Percentiles rank a stretch among this genome's conserved stretches.
These are phyloP conservation scores for Mycosphaerella sp. DNA, from an alignment of 2,329 filamentous ascomycete genomes.

Conservation along the genomic window DNA sequence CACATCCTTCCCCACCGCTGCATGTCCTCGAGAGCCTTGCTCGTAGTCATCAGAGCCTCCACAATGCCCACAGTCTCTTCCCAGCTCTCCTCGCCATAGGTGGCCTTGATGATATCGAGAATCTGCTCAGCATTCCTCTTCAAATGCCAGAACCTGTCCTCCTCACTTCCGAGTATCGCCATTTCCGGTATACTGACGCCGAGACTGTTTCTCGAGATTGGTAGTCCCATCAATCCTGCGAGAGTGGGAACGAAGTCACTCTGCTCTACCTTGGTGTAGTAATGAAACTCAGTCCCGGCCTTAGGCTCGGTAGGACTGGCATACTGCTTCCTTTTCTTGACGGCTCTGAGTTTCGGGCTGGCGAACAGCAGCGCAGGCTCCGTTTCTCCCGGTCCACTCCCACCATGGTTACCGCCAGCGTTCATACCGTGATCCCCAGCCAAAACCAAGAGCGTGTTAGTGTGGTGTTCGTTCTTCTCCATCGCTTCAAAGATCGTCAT, in stretches of 20 bases:
- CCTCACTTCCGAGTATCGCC: slow-evolving; percentile 61
- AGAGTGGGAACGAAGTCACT: slow-evolving; percentile 89
- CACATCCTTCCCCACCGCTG: slow-evolving; percentile 10
- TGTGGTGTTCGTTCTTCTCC: slow-evolving; percentile 60
- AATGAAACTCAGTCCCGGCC: slow-evolving; percentile 63
- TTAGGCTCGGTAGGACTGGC: slow-evolving; percentile 51
- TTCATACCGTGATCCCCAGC: slow-evolving; percentile 99
- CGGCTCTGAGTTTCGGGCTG: slow-evolving; percentile 24
- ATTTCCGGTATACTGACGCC: slow-evolving; percentile 79
- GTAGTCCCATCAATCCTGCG: slow-evolving; percentile 78
- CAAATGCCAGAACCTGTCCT: slow-evolving; percentile 54
- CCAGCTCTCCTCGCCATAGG: slow-evolving; percentile 47
- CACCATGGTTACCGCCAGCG: slow-evolving; percentile 92
- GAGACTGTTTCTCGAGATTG: slow-evolving; percentile 81
- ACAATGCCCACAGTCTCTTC: slow-evolving; percentile 1
- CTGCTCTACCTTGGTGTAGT: slow-evolving; percentile 81
- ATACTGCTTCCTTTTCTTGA: slow-evolving; percentile 12
- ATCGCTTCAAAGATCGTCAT: slow-evolving; percentile 70
- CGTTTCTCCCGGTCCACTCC: slow-evolving; percentile 87
- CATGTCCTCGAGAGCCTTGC: slow-evolving; percentile 1
- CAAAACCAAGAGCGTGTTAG: slow-evolving; percentile 74
- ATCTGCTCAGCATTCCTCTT: slow-evolving; percentile 76
- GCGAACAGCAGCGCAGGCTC: slow-evolving; percentile 81
- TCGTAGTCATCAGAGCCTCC: not conserved
- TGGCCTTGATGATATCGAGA: slow-evolving; percentile 65